Evolutionary conservation across 805 yeast species (phyloP), one percentile per base, ranked within the genome.

Genomic region (Starmera pachycereana): DNA sequence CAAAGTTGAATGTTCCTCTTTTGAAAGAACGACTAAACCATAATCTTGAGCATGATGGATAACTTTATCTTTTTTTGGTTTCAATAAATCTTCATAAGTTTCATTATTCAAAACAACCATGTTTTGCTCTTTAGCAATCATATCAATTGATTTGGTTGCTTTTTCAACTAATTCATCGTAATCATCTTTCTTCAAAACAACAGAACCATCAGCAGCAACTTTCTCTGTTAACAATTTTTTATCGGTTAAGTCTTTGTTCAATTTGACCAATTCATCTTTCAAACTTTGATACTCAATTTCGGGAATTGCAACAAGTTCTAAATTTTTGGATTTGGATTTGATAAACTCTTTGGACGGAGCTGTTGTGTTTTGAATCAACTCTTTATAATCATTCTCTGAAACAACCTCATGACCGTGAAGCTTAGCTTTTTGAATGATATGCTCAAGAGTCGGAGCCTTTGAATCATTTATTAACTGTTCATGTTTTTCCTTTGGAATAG

Each of bases 141-240:
- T 33, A 6, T 38, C 40, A 11, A 38, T 12, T 6, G 40, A 12
- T 5, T 28, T 34, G 22, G 43, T 47, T 25, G 44, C 37, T 29
- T 36, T 45, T 3, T 35, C 39, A 22, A 41, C 36, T 14, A 47
- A 18, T 8, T 49, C 44, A 28, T 56, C 50, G 27, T 44, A 44
- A 10, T 35, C 46, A 12, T 37, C 42, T 30, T 44, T 41, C 29
- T 40, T 41, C 11, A 46, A 29, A 29, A 46, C 42, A 12, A 44
- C 48, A 35, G 40, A 40, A 29, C 48, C 47, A 16, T 52, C 46
- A 4, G 42, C 39, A 8, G 49, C 32, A 6, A 61, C 60, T 14
- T 51, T 56, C 13, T 50, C 49, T 8, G 45, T 49, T 33, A 61
- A 41, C 19, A 53, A 47, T 18, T 66, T 56, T 13, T 53, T 51